Evolutionary conservation across 257 asterid species (phyloP).

Genomic region (Paraleonurus japonicus): DNA sequence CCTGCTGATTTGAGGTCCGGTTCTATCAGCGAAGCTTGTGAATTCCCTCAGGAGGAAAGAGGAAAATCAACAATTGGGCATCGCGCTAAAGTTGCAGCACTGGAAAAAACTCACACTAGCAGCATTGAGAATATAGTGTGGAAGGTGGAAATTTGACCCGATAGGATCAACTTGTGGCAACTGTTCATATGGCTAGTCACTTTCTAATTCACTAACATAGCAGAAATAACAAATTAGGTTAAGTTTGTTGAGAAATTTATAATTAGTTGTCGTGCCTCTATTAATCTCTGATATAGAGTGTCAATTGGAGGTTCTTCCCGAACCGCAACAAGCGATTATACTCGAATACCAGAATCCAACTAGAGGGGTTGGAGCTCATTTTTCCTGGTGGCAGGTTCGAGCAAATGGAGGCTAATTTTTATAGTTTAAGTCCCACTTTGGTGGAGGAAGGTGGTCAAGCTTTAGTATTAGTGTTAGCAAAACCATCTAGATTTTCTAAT

Average conservation of each 20-base stretch:
- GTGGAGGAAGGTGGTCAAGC: constrained; percentile 45
- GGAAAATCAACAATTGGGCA: constrained; percentile 43
- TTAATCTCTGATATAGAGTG: constrained; percentile 38
- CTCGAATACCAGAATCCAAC: constrained; percentile 46
- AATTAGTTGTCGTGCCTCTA: constrained; percentile 23
- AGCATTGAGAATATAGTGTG: constrained; percentile 46
- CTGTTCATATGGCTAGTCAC: constrained; percentile 54
- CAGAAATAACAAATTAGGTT: constrained; percentile 43
- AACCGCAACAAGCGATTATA: too few relatives aligned
- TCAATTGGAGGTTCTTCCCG: not conserved
- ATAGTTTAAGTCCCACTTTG: constrained; percentile 31
- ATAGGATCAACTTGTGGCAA: constrained; percentile 36
- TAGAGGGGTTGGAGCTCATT: constrained; percentile 64
- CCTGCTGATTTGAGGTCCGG: constrained; percentile 85
- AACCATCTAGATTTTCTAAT: constrained; percentile 32
- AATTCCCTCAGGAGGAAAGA: constrained; percentile 70
- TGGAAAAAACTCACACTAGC: constrained; percentile 46
- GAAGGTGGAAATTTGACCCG: constrained; percentile 65
- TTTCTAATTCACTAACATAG: constrained; percentile 55
- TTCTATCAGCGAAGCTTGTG: constrained; percentile 71
- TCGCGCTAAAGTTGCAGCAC: constrained; percentile 65
- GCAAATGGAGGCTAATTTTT: constrained; percentile 51
- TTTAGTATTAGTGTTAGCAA: constrained; percentile 40
- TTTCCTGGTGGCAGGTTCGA: constrained; percentile 38
- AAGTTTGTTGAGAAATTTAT: constrained; percentile 22